Evolutionary conservation across 371 early-diverging fungal genomes (phyloP), one percentile per base, ranked within the genome.

Genomic region (Lichtheimia ornata): DNA sequence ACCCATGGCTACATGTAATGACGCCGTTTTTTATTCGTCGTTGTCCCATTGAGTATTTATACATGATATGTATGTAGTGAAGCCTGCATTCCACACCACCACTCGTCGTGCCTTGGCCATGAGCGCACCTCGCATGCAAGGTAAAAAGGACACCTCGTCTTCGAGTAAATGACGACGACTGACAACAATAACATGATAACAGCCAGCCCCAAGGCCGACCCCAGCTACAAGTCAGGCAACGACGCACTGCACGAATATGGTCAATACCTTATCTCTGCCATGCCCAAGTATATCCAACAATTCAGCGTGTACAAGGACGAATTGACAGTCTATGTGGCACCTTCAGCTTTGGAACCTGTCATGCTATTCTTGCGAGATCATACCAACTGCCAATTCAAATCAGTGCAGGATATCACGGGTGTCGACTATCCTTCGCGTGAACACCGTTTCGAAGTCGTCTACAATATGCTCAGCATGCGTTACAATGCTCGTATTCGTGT

Each of bases 241-340:
- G 79, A 79, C 56, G 61, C 59, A 9, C 76, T 90, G 58, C 92
- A 95, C 69, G 90, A 91, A 73, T 97, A 87, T 71, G 97, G 97
- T 63, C 84, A 93, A 73, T 97, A 93, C 77, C 73, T 98, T 58
- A 86, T 89, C 60, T 84, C 88, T 55, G 83, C 88, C 52, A 78
- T 98, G 71, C 98, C 98, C 42, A 97, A 96, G 76, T 96, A 84
- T 72, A 90, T 98, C 61, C 98, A 98, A 76, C 98, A 97, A 81
- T 92, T 91, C 79, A 91, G 88, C 56, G 93, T 98, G 57, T 97
- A 96, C 88, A 97, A 97, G 82, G 95, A 98, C 69, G 98, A 98
- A 73, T 83, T 98, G 60, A 93, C 94, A n/a, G 73, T 98, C 59
- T 91, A 91, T 76, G 86, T 92, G 56, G 92, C 94, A 45, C 97